Evolutionary conservation across 345 rosid species (phyloP).

Genomic region (Passiflora organensis): DNA sequence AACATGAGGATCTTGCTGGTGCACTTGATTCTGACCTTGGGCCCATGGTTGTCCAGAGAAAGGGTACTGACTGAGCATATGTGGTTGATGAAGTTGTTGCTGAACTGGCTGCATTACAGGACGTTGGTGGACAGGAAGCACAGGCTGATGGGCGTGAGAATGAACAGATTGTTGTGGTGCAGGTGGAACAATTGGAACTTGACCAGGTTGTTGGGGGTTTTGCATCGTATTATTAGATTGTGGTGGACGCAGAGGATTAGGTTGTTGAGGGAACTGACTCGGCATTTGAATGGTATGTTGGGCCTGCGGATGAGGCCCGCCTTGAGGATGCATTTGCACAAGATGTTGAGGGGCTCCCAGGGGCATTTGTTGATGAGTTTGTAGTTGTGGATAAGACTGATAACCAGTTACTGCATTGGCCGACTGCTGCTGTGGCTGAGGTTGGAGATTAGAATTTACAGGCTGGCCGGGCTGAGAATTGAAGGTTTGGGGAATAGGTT

Average conservation of each 20-base stretch:
- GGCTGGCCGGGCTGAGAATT: constrained; percentile 32
- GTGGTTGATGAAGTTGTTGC: constrained; percentile 39
- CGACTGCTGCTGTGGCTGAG: constrained; percentile 34
- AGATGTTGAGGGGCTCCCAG: constrained; percentile 33
- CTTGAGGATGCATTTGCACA: constrained; percentile 27
- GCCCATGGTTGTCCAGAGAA: constrained; percentile 39
- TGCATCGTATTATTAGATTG: constrained; percentile 33
- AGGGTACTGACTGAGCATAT: constrained; percentile 42
- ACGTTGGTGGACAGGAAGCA: constrained; percentile 34
- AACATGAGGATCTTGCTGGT: constrained; percentile 33
- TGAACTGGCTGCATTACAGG: constrained; percentile 37
- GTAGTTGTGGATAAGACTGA: constrained; percentile 48
- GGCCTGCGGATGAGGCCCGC: constrained; percentile 32
- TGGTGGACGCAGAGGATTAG: constrained; percentile 36
- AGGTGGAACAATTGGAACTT: constrained; percentile 21
- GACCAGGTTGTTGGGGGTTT: constrained; percentile 40
- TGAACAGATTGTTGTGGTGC: constrained; percentile 35
- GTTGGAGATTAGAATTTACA: constrained; percentile 26
- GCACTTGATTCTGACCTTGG: constrained; percentile 30
- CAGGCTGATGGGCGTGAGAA: constrained; percentile 38
- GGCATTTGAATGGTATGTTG: constrained; percentile 39
- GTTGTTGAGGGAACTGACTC: constrained; percentile 41
- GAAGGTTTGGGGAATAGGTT: constrained; percentile 15
- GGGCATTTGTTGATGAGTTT: constrained; percentile 36
- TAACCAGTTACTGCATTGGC: constrained; percentile 44